Base-by-base conservation (phyloP, 441 rosid species). In the Viola pubescens region DNA sequence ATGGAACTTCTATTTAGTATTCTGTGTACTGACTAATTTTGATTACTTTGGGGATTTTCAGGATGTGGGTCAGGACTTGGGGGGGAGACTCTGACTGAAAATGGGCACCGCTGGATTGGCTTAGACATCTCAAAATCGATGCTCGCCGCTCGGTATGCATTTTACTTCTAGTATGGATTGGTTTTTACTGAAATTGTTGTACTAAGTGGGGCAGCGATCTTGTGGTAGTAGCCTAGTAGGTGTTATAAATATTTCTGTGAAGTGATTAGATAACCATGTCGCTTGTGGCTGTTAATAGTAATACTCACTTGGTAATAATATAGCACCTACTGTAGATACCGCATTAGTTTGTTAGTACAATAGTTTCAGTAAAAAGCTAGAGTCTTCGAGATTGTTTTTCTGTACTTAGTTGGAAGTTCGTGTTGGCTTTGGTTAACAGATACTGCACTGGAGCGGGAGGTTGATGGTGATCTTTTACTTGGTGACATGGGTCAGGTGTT, bases 61-160 rank as follows among this genome's bases (percentile, higher is more conserved):
- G 96, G 98, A 14, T 92, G 96, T 42, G 96, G 98, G 61, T 89
- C 98, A 45, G 95, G 98, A 26, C 82, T 87, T 41, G 81, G 97
- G 75, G 88, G 96, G 49, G 96, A 87, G 84, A 83, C 96, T 8
- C 57, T 92, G 38, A 78, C 97, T 55, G 98, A 89, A 63, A 68
- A 71, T 50, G 89, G 96, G 50, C 95, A 89, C 59, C 84, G 78
- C 0, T 89, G 97, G 97, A 72, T 92, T 68, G 97, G 98, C 69
- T 67, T 92, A 39, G 97, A 89, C 72, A 85, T 92, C 63, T 92
- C 98, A 7, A 73, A 62, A 1, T 92, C 98, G 8, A 92, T 92
- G 97, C 95, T n/a, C n/a, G n/a, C n/a, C n/a, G n/a, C n/a, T 89
- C 11, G 56, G 90, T 79, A 80, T 48, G 76, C 69, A 26, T 26